phyloP scores from a whole-genome alignment of 768 basidiomycete genomes.

The Kwoniella dejecticola region DNA sequence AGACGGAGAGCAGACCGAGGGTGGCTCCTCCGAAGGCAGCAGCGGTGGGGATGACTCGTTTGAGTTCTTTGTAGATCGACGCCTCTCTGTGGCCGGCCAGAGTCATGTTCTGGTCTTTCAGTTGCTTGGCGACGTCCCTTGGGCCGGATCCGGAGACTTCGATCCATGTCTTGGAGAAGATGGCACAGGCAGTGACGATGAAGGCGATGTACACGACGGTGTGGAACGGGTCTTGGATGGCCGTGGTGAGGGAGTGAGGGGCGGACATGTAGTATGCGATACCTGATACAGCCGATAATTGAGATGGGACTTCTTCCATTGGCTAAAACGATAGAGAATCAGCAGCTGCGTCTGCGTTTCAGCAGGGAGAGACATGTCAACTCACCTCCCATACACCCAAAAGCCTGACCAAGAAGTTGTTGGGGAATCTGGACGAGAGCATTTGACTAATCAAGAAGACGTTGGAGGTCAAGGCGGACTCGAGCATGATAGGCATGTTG shows the following conservation, averaged over 20 bases:
- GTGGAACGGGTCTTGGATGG: constrained; percentile 90
- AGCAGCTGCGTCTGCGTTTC: background rate
- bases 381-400: constrained; percentile 97
- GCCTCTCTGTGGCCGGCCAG: constrained; percentile 85
- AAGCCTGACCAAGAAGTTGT: constrained; percentile 82
- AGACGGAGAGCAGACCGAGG: constrained; percentile 84
- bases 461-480: constrained; percentile 87
- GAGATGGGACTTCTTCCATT: constrained; percentile 80
- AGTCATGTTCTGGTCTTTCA: constrained; percentile 97
- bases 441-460: constrained; percentile 96
- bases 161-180: constrained; percentile 99
- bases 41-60: constrained; percentile 95
- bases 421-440: constrained; percentile 87
- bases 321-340: constrained; percentile 62
- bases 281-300: constrained; percentile 84
- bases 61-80: constrained; percentile 99
- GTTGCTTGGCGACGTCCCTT: constrained; percentile 92
- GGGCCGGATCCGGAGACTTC: constrained; percentile 96
- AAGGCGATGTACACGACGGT: constrained; percentile 86
- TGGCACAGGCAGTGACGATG: constrained; percentile 89
- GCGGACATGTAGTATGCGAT: constrained; percentile 98
- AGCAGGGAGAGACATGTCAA: constrained; percentile 5
- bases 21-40: constrained; percentile 98
- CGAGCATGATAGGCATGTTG: constrained; percentile 99
- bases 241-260: constrained; percentile 87